Percentiles rank a stretch among this genome's conserved stretches.
Evolutionary conservation across 1,284 basidiomycete species (phyloP).

Genomic region (Cryptococcus jaspeensis): DNA sequence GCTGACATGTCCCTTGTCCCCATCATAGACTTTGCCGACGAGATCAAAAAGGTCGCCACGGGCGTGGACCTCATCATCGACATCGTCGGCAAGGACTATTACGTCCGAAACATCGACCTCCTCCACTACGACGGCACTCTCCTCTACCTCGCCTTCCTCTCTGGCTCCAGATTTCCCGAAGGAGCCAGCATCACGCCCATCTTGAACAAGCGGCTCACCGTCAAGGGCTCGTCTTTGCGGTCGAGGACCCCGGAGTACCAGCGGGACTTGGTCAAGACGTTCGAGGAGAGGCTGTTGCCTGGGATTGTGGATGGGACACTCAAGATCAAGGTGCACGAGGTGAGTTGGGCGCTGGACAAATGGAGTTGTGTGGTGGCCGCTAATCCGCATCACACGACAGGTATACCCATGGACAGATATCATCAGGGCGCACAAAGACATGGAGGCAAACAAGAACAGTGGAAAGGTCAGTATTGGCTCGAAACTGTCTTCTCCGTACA

Average conservation of each 20-base stretch:
- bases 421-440: conserved; percentile 77
- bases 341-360: conserved; percentile 9
- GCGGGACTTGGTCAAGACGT: conserved; percentile 69
- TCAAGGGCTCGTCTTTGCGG: conserved; percentile 86
- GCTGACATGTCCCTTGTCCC: neutral
- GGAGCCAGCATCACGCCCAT: conserved; percentile 65
- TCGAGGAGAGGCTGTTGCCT: conserved; percentile 58
- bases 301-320: conserved; percentile 66
- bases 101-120: conserved; percentile 73
- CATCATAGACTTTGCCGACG: conserved; percentile 53
- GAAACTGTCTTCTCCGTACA: no score
- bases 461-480: conserved; percentile 53
- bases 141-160: conserved; percentile 51
- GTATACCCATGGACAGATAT: conserved; percentile 80
- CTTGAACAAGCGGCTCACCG: conserved; percentile 75
- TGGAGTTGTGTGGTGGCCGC: neutral
- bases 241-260: conserved; percentile 79
- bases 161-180: conserved; percentile 65
- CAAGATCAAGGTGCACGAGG: conserved; percentile 75
- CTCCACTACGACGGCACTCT: conserved; percentile 77
- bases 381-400: conserved; percentile 42
- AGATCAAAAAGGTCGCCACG: conserved; percentile 47
- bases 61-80: conserved; percentile 74
- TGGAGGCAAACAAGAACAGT: conserved; percentile 76
- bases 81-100: conserved; percentile 66